These are phyloP conservation scores for Cladosporium sp. DNA, from an alignment of 2,329 filamentous ascomycete species.

Conservation along the genomic window DNA sequence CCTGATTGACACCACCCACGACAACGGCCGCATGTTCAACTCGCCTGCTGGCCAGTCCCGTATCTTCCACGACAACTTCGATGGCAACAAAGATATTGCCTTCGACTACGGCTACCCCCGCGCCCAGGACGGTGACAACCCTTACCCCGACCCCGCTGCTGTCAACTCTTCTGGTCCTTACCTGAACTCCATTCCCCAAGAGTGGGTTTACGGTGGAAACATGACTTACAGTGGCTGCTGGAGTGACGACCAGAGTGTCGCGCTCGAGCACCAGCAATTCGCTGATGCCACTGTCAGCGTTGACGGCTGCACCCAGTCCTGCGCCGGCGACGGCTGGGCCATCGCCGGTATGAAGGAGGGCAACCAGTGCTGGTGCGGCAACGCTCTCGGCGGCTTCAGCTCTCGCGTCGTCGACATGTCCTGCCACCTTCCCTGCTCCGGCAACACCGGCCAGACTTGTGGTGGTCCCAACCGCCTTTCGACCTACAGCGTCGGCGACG, in stretches of 20 bases:
- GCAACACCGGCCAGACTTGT: constrained; percentile 28
- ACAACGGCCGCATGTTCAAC: constrained; percentile 31
- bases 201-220: constrained; percentile 23
- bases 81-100: constrained; percentile 25
- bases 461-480: constrained; percentile 24
- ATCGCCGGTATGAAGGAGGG: constrained; percentile 32
- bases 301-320: constrained; percentile 27
- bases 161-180: neutral
- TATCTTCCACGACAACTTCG: constrained; percentile 34
- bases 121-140: constrained; percentile 27
- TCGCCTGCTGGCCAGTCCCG: constrained; percentile 29
- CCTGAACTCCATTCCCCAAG: constrained; percentile 10
- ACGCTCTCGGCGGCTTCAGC: constrained; percentile 20
- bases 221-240: constrained; percentile 35
- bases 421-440: constrained; percentile 28
- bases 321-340: constrained; percentile 25
- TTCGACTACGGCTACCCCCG: constrained; percentile 33
- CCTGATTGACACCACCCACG: constrained; percentile 28
- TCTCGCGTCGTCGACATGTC: constrained; percentile 25
- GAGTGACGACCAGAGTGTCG: constrained; percentile 24
- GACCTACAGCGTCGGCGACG: constrained; percentile 17
- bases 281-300: constrained; percentile 23
- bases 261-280: constrained; percentile 22
- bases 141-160: constrained; percentile 4
- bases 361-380: constrained; percentile 32